Evolutionary conservation across 2,329 filamentous ascomycete genomes (phyloP).

Genomic region (Alternaria infectoria): DNA sequence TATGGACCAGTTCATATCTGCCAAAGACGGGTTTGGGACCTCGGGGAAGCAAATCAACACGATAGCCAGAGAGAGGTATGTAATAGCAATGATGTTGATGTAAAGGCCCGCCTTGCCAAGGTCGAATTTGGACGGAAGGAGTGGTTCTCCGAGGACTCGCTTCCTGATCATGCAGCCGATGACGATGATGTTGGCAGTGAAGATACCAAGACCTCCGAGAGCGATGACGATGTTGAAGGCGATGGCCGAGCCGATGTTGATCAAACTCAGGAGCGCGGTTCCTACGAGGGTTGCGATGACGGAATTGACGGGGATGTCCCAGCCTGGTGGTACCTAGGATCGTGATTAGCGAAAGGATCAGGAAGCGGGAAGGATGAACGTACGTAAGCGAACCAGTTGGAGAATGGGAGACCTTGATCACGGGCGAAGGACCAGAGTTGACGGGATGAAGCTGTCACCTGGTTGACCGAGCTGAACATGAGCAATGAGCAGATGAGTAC

Average conservation of each 20-base stretch:
- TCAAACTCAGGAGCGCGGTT: constrained; percentile 25
- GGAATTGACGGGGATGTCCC: constrained; percentile 32
- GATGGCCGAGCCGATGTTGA: constrained; percentile 32
- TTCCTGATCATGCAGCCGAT: constrained; percentile 55
- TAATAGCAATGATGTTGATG: constrained; percentile 49
- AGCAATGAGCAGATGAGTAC: background rate
- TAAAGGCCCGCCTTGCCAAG: constrained; percentile 52
- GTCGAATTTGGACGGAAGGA: constrained; percentile 53
- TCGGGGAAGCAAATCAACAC: constrained; percentile 53
- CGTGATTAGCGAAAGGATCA: background rate
- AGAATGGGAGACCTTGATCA: constrained; percentile 31
- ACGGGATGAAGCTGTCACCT: constrained; percentile 26
- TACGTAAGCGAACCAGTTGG: constrained; percentile 20
- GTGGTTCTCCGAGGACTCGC: constrained; percentile 49
- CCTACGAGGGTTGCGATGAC: constrained; percentile 22
- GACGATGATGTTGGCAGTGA: constrained; percentile 40
- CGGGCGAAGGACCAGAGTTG: constrained; percentile 39
- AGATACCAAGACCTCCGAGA: constrained; percentile 3
- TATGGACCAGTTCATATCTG: constrained; percentile 55
- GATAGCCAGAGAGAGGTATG: constrained; percentile 48
- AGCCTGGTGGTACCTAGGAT: constrained; percentile 16
- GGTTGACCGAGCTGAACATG: constrained; percentile 4
- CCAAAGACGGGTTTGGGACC: constrained; percentile 1
- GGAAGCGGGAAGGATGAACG: background rate
- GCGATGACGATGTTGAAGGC: constrained; percentile 30